Percentiles rank a stretch among this genome's conserved stretches.
These are phyloP conservation scores for Massariosphaeria phaeospora DNA, from an alignment of 495 filamentous ascomycete species.

Conservation along the genomic window DNA sequence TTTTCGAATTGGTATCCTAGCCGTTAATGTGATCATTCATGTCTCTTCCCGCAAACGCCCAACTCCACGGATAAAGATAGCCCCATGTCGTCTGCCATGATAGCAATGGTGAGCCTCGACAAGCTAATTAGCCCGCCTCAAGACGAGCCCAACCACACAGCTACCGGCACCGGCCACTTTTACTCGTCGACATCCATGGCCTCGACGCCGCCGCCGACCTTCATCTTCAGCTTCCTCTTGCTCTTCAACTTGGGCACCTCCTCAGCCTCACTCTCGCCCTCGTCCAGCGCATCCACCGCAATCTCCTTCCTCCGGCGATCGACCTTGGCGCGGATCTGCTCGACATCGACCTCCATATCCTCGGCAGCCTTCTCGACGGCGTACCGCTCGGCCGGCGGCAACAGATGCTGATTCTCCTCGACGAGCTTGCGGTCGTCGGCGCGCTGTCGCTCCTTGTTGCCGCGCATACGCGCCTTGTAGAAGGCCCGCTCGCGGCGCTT, in stretches of 20 bases:
- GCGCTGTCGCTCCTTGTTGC: conserved; percentile 75
- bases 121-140: too few relatives aligned
- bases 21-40: too few relatives aligned
- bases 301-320: conserved; percentile 43
- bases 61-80: too few relatives aligned
- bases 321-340: conserved; percentile 35
- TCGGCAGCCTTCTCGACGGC: conserved; percentile 47
- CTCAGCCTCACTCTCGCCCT: conserved; percentile 22
- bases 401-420: conserved; percentile 82
- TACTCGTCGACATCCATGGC: conserved; percentile 32
- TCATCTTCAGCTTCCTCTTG: conserved; percentile 33
- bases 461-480: conserved; percentile 86
- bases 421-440: conserved; percentile 81
- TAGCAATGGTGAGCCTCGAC: too few relatives aligned
- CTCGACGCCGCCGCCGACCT: conserved; percentile 28
- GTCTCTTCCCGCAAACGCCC: too few relatives aligned
- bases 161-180: too few relatives aligned
- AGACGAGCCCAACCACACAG: too few relatives aligned
- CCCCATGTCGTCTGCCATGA: too few relatives aligned
- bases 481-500: conserved; percentile 76
- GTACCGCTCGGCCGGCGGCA: conserved; percentile 48
- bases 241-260: conserved; percentile 26
- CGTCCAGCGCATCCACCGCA: conserved; percentile 19
- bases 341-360: conserved; percentile 43
- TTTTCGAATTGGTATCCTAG: too few relatives aligned